A percentile compares a stretch with the other conserved stretches of the same genome.
Evolutionary conservation across 352 stramenopile species (phyloP).

Genomic region (Pythium scleroteichum): DNA sequence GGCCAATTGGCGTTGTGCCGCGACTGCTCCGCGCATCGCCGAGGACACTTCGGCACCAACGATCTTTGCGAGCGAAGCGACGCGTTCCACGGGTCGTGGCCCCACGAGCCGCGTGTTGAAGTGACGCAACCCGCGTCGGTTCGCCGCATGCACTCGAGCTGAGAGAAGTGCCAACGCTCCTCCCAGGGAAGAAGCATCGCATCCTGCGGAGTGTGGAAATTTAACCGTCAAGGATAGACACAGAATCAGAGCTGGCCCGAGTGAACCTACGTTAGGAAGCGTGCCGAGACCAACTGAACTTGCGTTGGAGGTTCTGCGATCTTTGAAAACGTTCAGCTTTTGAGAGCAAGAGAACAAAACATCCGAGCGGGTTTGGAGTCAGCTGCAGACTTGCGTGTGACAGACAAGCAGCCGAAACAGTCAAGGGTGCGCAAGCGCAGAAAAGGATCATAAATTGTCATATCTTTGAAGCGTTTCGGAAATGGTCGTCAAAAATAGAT

Average conservation of each 20-base stretch:
- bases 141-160: neutral
- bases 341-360: neutral
- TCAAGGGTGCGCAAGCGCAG: neutral
- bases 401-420: slow-evolving; percentile 19
- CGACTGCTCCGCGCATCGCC: neutral
- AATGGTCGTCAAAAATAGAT: too few species aligned
- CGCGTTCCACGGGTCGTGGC: neutral
- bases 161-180: neutral
- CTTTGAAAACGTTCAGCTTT: slow-evolving; percentile 2
- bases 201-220: slow-evolving; percentile 4
- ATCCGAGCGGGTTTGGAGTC: neutral
- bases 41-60: slow-evolving; percentile 2
- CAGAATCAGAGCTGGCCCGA: slow-evolving; percentile 1
- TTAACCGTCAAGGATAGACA: slow-evolving; percentile 6
- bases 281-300: neutral
- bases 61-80: neutral
- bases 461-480: neutral
- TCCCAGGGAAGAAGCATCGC: neutral
- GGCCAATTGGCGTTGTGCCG: neutral
- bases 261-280: neutral
- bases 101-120: slow-evolving; percentile 12
- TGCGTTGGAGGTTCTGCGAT: slow-evolving; percentile 11
- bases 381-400: slow-evolving; percentile 18
- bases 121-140: slow-evolving; percentile 17
- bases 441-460: slow-evolving; percentile 3